These are phyloP conservation scores for Atkinsonella hypoxylon DNA, from an alignment of 2,329 filamentous ascomycete species.

Conservation along the genomic window DNA sequence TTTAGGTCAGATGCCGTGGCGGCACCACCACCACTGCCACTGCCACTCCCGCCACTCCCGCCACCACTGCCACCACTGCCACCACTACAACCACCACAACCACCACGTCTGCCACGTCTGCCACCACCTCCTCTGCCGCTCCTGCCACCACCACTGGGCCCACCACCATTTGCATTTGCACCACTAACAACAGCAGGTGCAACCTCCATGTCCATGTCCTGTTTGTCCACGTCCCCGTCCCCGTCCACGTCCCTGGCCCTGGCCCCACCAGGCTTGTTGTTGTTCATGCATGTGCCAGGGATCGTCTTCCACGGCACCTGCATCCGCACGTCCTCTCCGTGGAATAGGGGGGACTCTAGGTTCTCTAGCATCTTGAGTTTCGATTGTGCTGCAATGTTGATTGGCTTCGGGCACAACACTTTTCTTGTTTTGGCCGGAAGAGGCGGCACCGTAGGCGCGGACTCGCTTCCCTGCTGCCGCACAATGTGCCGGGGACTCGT, in stretches of 20 bases:
- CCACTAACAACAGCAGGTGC: too few species aligned
- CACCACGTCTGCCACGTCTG: neutral
- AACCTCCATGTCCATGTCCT: too few species aligned
- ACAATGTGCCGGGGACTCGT: constrained; percentile 3
- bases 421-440: neutral
- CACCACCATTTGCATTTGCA: too few species aligned
- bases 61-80: too few species aligned
- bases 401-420: constrained; percentile 6
- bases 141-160: too few species aligned
- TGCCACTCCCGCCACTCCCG: too few species aligned
- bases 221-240: too few species aligned
- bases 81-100: neutral
- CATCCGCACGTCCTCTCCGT: neutral
- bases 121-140: neutral
- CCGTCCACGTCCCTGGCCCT: neutral
- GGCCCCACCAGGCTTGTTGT: neutral
- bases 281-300: constrained; percentile 1
- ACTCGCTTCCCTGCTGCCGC: neutral
- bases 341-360: constrained; percentile 2
- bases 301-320: neutral
- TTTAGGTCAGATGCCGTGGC: neutral
- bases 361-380: constrained; percentile 5
- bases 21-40: neutral
- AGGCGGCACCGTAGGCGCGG: neutral
- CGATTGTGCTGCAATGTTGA: constrained; percentile 6